phyloP scores from a whole-genome alignment of 345 rosid species.

The Gossypioides kirkii region DNA sequence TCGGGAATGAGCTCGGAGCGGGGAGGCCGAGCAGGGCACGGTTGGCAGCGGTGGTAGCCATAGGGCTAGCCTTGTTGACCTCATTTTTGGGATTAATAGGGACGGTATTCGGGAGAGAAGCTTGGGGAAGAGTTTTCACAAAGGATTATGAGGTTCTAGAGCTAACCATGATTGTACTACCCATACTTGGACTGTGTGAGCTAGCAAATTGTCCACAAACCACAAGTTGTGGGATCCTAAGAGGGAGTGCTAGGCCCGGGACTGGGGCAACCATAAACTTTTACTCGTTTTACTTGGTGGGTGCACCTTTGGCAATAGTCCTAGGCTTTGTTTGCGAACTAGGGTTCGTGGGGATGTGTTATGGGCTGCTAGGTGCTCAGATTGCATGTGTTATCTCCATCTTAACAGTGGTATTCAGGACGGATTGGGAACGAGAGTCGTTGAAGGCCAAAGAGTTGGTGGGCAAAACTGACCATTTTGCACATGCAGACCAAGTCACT shows the following conservation, averaged over 20 bases:
- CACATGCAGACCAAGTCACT: slow-evolving; percentile 29
- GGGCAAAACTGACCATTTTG: slow-evolving; percentile 30
- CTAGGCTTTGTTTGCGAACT: slow-evolving; percentile 54
- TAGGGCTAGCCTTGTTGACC: slow-evolving; percentile 43
- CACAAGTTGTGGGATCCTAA: slow-evolving; percentile 76
- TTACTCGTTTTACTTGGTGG: slow-evolving; percentile 76
- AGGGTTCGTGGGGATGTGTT: slow-evolving; percentile 85
- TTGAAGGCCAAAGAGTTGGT: slow-evolving; percentile 63
- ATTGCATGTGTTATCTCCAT: slow-evolving; percentile 64
- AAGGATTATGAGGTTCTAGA: slow-evolving; percentile 46
- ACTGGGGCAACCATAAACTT: slow-evolving; percentile 64
- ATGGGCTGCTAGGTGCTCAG: slow-evolving; percentile 84
- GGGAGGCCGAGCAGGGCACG: slow-evolving; percentile 58
- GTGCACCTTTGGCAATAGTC: slow-evolving; percentile 66
- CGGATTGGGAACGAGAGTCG: slow-evolving; percentile 80
- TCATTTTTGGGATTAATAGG: slow-evolving; percentile 54
- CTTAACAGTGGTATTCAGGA: slow-evolving; percentile 51
- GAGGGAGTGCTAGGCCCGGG: slow-evolving; percentile 83
- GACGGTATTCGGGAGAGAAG: slow-evolving; percentile 58
- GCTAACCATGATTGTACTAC: slow-evolving; percentile 54
- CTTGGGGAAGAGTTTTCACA: slow-evolving; percentile 70
- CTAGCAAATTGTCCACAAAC: slow-evolving; percentile 95
- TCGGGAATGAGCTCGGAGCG: slow-evolving; percentile 87
- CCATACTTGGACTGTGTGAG: slow-evolving; percentile 84
- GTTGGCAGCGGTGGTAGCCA: slow-evolving; percentile 48